Base-by-base conservation (phyloP, 179 eudicot genomes). In the Gypsophila paniculata region DNA sequence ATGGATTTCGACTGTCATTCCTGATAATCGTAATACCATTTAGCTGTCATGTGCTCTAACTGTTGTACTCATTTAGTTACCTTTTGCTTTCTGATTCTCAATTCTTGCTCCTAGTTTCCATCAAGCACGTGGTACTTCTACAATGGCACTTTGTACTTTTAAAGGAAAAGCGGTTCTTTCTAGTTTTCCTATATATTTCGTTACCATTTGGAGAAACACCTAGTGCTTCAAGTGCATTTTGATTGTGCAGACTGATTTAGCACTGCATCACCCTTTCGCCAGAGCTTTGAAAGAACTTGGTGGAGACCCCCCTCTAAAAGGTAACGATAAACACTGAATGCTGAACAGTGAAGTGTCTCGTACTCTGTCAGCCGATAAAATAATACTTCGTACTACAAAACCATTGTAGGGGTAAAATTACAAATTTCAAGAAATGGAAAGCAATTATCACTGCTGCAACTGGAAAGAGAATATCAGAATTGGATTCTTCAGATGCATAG, bases 401-500 rank as follows among this genome's bases (percentile, higher is more conserved):
- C 52, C 32, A 11, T 53, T 79, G 78, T 61, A 89, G 97, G 72
- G 22, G 88, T 85, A 15, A 75, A 79, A 34, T 34, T 83, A 8
- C 48, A 70, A 36, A 76, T 87, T n/a, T 68, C 1, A 7, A 84
- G 75, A 75, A 79, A 53, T 21, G 86, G 82, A 52, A 89, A 91
- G 78, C 67, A 32, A 26, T 65, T 89, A 76, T 77, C 85, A 34
- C 73, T 81, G 75, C 9, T 46, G 70, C 90, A 82, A 49, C 75
- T 91, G 22, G 91, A 84, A 65, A 85, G 76, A 78, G 86, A 68
- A 17, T 91, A 87, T 75, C 85, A 83, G 44, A 82, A 81, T 53
- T 91, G 97, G 97, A 71, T 91, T 49, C 32, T 75, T 26, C 78
- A 81, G 51, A 86, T 91, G 92, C 97, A 91, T 76, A 75, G 78